A percentile compares a stretch with the other conserved stretches of the same genome.
These are phyloP conservation scores for Fusarium sacchari DNA, from an alignment of 2,329 filamentous ascomycete species.

Conservation along the genomic window DNA sequence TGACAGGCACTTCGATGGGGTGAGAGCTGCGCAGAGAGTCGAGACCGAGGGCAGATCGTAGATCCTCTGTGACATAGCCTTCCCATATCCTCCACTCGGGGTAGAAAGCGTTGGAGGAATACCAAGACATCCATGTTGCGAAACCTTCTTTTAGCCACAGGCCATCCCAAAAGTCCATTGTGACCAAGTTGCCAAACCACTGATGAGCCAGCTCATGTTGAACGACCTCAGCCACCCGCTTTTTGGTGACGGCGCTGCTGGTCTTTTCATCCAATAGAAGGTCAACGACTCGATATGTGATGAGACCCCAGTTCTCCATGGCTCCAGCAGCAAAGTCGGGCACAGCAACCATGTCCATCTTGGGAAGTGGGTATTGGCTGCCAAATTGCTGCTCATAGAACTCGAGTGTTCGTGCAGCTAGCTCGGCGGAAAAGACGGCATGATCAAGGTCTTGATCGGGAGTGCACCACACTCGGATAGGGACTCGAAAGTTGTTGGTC, in stretches of 20 bases:
- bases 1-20: slow-evolving; percentile 95
- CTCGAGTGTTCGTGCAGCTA: slow-evolving; percentile 87
- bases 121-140: slow-evolving; percentile 66
- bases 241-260: slow-evolving; percentile 87
- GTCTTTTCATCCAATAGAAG: slow-evolving; percentile 91
- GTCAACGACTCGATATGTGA: slow-evolving; percentile 89
- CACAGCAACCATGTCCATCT: slow-evolving; percentile 72
- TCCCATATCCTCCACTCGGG: slow-evolving; percentile 99
- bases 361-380: slow-evolving; percentile 69
- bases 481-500: slow-evolving; percentile 89
- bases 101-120: slow-evolving; percentile 93
- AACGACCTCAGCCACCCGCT: slow-evolving; percentile 93
- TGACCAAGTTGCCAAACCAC: slow-evolving; percentile 98
- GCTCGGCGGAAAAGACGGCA: slow-evolving; percentile 87
- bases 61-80: slow-evolving; percentile 90
- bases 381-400: slow-evolving; percentile 98
- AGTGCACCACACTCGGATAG: slow-evolving; percentile 93
- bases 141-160: slow-evolving; percentile 97
- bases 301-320: slow-evolving; percentile 98
- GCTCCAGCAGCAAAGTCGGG: slow-evolving; percentile 95
- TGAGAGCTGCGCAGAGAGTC: slow-evolving; percentile 95
- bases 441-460: slow-evolving; percentile 90
- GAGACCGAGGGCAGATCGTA: slow-evolving; percentile 86
- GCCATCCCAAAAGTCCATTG: slow-evolving; percentile 99
- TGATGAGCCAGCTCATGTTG: slow-evolving; percentile 98